phyloP scores from a whole-genome alignment of 768 basidiomycete genomes.

The Coprinellus micaceus region DNA sequence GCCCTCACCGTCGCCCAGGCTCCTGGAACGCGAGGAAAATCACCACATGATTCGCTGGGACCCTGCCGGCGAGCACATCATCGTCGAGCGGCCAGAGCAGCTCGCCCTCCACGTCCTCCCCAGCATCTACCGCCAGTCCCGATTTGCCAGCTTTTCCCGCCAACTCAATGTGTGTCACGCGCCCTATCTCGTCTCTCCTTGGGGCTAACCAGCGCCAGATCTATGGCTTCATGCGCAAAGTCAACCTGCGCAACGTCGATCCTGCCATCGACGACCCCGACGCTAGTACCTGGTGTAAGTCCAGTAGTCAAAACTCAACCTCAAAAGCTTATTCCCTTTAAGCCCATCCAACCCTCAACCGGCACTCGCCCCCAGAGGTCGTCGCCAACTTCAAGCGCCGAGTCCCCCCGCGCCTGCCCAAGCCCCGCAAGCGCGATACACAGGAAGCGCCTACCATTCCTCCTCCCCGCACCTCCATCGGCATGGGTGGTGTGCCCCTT shows the following conservation, averaged over 20 bases:
- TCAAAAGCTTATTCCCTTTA: constrained; percentile 5
- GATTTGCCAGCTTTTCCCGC: constrained; percentile 95
- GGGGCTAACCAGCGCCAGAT: constrained; percentile 50
- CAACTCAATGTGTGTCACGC: constrained; percentile 91
- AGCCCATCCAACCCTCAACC: constrained; percentile 91
- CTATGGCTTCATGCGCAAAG: constrained; percentile 98
- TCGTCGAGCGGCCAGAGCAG: constrained; percentile 91
- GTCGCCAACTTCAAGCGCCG: constrained; percentile 94
- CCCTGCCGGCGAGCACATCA: constrained; percentile 88
- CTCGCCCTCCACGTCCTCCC: constrained; percentile 92
- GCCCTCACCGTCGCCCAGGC: constrained; percentile 39
- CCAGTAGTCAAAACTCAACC: constrained; percentile 10
- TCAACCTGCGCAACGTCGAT: constrained; percentile 93
- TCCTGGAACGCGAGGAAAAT: constrained; percentile 88
- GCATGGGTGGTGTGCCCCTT: constrained; percentile 65
- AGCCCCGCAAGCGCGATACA: constrained; percentile 76
- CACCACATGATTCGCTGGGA: constrained; percentile 98
- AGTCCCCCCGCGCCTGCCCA: constrained; percentile 88
- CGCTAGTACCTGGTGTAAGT: constrained; percentile 95
- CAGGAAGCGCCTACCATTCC: constrained; percentile 69
- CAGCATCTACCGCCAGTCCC: constrained; percentile 91
- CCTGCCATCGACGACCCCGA: constrained; percentile 94
- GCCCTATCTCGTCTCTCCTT: constrained; percentile 25
- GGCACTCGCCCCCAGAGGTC: constrained; percentile 85
- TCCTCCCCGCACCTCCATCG: constrained; percentile 73